A percentile compares a stretch with the other conserved stretches of the same genome.
phyloP scores from a whole-genome alignment of 306 rosid genomes.

The Quercus alba region DNA sequence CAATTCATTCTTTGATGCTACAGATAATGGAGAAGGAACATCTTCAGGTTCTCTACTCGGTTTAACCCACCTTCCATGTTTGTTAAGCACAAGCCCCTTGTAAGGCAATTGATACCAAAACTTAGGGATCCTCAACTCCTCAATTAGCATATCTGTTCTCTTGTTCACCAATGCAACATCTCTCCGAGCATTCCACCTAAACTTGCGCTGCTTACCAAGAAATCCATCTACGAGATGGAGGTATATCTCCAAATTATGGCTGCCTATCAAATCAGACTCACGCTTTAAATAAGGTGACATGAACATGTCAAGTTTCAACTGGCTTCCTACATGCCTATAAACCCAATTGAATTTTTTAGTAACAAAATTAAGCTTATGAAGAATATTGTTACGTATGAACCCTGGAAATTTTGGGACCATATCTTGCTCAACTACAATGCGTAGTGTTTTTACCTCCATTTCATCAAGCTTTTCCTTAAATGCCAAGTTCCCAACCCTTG shows the following conservation, averaged over 20 bases:
- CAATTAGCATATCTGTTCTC: slow-evolving; percentile 51
- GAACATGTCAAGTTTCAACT: slow-evolving; percentile 39
- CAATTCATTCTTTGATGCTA: too few species aligned
- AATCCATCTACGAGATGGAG: slow-evolving; percentile 70
- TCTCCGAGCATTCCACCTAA: slow-evolving; percentile 51
- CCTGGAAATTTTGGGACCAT: slow-evolving; percentile 58
- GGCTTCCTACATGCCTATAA: slow-evolving; percentile 53
- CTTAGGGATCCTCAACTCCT: slow-evolving; percentile 53
- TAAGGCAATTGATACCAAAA: slow-evolving; percentile 63
- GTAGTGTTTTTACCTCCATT: slow-evolving; percentile 43
- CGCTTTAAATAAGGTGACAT: slow-evolving; percentile 51
- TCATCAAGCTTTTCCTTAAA: slow-evolving; percentile 47
- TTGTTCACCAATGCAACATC: slow-evolving; percentile 69
- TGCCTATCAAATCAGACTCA: slow-evolving; percentile 39
- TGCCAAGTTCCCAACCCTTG: slow-evolving; percentile 63
- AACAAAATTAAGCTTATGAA: slow-evolving; percentile 35
- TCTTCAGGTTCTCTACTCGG: slow-evolving; percentile 59
- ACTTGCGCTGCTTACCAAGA: slow-evolving; percentile 11
- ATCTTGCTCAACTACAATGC: slow-evolving; percentile 54
- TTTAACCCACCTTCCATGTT: slow-evolving; percentile 71
- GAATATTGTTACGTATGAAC: slow-evolving; percentile 23
- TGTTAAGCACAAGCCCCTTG: slow-evolving; percentile 56
- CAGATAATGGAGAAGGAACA: slow-evolving; percentile 46
- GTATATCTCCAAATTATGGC: slow-evolving; percentile 56
- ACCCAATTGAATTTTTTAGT: slow-evolving; percentile 49